Evolutionary conservation across 2,329 filamentous ascomycete genomes (phyloP), one percentile per base, ranked within the genome.

Genomic region (Fusarium sacchari): DNA sequence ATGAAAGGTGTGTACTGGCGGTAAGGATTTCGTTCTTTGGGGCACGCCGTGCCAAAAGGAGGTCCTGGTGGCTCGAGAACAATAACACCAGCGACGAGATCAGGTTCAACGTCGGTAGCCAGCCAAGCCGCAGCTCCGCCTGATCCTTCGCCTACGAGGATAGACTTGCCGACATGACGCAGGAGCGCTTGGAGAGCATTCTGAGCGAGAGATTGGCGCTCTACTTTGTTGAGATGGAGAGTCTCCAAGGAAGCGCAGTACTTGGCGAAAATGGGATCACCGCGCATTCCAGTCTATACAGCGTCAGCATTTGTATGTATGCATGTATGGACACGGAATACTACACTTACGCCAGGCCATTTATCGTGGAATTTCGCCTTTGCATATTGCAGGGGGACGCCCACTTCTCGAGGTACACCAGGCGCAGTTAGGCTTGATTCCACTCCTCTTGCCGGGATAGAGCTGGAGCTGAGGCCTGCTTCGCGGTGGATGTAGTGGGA

Each of bases 51-150:
- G 17, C 80, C 81, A 72, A 86, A 89, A 0, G 87, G 88, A 3
- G 88, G 88, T 0, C 88, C 88, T 8, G 81, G 77, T 0, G 88
- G 88, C 73, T 90, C 89, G 18, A 91, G 69, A 2, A 84, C 82
- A 4, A 91, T 78, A 26, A 89, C 83, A 1, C 80, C 84, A 26
- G 83, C 83, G 5, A 90, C 84, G 1, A 86, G 79, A 0, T 84
- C 72, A 0, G 88, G 88, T 7, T 83, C 77, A 6, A 80, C 78
- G 71, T 91, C 88, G 5, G 84, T 86, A 14, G 86, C 81, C 14
- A 86, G 80, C 84, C 83, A 88, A 14, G 81, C 83, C 66, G 84
- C 83, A 17, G 81, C 81, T 2, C 84, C 84, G 8, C 86, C 85
- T 22, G 88, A 83, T 1, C 86, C 87, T 69, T 90, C 86, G 0